Evolutionary conservation across 768 basidiomycete genomes (phyloP).

Genomic region (Cyclocybe aegerita): DNA sequence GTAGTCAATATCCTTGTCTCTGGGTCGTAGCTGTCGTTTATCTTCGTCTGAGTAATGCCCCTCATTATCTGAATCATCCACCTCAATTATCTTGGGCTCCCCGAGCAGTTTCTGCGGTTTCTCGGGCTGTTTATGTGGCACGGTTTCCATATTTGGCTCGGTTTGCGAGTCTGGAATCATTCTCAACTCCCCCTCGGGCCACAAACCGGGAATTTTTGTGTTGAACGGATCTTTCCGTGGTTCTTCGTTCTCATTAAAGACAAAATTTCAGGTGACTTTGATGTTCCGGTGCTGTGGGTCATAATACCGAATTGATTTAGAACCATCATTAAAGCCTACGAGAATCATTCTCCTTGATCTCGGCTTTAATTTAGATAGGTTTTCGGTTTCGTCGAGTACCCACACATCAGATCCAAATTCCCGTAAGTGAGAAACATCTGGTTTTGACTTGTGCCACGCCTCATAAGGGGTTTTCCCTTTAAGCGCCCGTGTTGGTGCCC

Average conservation of each 20-base stretch:
- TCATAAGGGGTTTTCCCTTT: slow-evolving; percentile 23
- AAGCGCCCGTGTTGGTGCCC: slow-evolving; percentile 19
- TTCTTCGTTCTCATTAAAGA: slow-evolving; percentile 20
- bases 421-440: slow-evolving; percentile 20
- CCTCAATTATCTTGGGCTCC: not conserved
- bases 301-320: slow-evolving; percentile 22
- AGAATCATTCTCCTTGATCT: slow-evolving; percentile 20
- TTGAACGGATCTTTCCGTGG: slow-evolving; percentile 9
- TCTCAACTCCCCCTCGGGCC: slow-evolving; percentile 18
- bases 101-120: not conserved
- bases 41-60: not conserved
- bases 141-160: slow-evolving; percentile 1
- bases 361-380: slow-evolving; percentile 18
- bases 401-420: slow-evolving; percentile 27
- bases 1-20: not conserved
- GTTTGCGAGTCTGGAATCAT: slow-evolving; percentile 5
- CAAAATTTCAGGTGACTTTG: slow-evolving; percentile 24
- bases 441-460: slow-evolving; percentile 16
- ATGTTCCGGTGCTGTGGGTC: slow-evolving; percentile 14
- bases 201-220: slow-evolving; percentile 10
- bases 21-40: not conserved
- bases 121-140: not conserved
- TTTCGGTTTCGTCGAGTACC: slow-evolving; percentile 16
- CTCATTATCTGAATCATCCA: not conserved
- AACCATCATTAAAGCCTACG: slow-evolving; percentile 23